Evolutionary conservation across 495 filamentous ascomycete genomes (phyloP), one percentile per base, ranked within the genome.

Genomic region (Penicillium maclennaniae): DNA sequence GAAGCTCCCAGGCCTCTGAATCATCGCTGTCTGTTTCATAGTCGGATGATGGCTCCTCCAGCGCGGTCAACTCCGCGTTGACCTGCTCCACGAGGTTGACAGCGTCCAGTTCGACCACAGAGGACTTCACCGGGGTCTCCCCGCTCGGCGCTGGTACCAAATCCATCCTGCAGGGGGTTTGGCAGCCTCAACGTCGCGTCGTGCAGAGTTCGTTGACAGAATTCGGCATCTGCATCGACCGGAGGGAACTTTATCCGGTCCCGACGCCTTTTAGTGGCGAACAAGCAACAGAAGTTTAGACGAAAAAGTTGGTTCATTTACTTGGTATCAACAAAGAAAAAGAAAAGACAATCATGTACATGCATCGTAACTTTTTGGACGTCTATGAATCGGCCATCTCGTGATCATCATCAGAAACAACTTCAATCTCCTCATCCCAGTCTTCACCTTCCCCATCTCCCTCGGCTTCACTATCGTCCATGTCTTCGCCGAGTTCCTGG

Each of bases 1-100:
- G 76, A 6, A 75, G 78, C 53, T 88, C 86, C 84, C 84, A 87
- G 10, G 76, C 78, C 43, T 86, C 85, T 26, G 83, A 79, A 26
- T 83, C 83, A 45, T 82, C 81, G 46, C 84, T 82, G 51, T 79
- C 79, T 16, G 83, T 79, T 45, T 85, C 80, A 17, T 81, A 74
- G 45, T 70, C 65, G 2, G 72, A 70, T 23, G 65, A 61, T 3
- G 63, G 62, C 14, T 59, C 63, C 50, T 66, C 58, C 45, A 67
- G 36, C 34, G 66, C 59, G 56, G 59, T 54, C 28, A 55, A 43
- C 45, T 62, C 62, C 60, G 71, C 64, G 48, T 55, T 47, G 46
- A 50, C 63, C 49, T 53, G 49, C 36, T 55, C 54, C 53, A 58
- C 62, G 53, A 70, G 60, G 43, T 79, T 69, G 20, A 76, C 67